Evolutionary conservation across 2,329 filamentous ascomycete genomes (phyloP).

Genomic region (Paracamarosporium sp.): DNA sequence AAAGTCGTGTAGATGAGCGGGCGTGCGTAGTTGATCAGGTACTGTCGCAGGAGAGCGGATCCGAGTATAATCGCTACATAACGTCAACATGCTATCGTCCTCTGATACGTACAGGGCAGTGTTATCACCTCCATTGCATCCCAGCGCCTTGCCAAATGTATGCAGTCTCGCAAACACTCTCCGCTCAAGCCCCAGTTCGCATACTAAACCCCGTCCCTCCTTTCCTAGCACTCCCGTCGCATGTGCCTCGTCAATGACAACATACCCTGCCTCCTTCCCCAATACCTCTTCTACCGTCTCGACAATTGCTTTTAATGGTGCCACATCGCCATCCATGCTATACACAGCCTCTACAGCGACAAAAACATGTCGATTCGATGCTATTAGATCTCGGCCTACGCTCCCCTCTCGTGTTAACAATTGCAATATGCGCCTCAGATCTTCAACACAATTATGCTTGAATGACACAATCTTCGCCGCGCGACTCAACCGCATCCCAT

Average conservation of each 20-base stretch:
- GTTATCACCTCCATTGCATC: constrained; percentile 71
- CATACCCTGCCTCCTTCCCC: constrained; percentile 64
- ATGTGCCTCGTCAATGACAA: constrained; percentile 74
- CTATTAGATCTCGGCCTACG: constrained; percentile 33
- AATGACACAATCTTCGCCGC: constrained; percentile 60
- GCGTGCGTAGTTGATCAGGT: constrained; percentile 47
- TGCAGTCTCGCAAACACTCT: constrained; percentile 66
- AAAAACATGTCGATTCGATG: constrained; percentile 39
- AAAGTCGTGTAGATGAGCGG: constrained; percentile 53
- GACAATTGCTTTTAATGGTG: constrained; percentile 68
- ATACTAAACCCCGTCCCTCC: constrained; percentile 64
- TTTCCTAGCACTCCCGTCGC: constrained; percentile 67
- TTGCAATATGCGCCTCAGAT: constrained; percentile 50
- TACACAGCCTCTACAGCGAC: constrained; percentile 57
- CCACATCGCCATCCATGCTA: constrained; percentile 83
- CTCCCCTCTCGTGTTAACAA: constrained; percentile 38
- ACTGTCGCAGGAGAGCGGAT: constrained; percentile 35
- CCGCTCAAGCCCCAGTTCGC: constrained; percentile 58
- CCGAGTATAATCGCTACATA: constrained; percentile 39
- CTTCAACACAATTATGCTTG: constrained; percentile 61
- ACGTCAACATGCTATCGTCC: neutral
- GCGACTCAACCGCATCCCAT: constrained; percentile 74
- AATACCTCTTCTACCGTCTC: constrained; percentile 63
- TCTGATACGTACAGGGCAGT: neutral
- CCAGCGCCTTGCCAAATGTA: constrained; percentile 73